Evolutionary conservation across 2,329 filamentous ascomycete genomes (phyloP).

Genomic region (Pseudogymnoascus sp.): DNA sequence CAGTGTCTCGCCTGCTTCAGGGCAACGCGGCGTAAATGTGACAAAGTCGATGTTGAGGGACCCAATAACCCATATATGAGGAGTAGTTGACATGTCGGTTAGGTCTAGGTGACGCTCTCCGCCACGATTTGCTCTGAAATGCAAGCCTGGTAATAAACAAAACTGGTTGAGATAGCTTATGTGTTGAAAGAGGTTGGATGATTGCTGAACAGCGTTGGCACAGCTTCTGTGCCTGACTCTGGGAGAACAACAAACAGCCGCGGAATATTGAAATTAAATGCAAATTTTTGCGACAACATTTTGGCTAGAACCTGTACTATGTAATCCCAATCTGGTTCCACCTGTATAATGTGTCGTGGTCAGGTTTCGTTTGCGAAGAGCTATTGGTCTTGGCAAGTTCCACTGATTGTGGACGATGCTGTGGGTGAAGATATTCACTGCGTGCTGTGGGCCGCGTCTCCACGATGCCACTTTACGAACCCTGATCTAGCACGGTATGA

Average conservation of each 20-base stretch:
- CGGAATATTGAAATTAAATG: background rate
- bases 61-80: slow-evolving; percentile 27
- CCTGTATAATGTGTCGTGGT: background rate
- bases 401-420: background rate
- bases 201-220: background rate
- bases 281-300: background rate
- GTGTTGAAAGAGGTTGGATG: background rate
- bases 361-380: background rate
- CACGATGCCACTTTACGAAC: background rate
- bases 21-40: slow-evolving; percentile 14
- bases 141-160: background rate
- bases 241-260: background rate
- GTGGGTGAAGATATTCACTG: background rate
- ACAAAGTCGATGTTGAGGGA: slow-evolving; percentile 16
- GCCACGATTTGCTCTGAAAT: background rate
- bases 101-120: background rate
- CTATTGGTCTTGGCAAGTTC: background rate
- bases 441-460: background rate
- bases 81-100: slow-evolving; percentile 43
- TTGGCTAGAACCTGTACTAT: background rate
- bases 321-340: background rate
- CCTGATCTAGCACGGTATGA: background rate
- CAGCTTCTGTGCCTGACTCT: background rate
- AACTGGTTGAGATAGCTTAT: background rate
- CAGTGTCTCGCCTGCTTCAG: slow-evolving; percentile 14